Evolutionary conservation across 78 protist species (phyloP).

Genomic region (Speleostelium caveatum): DNA sequence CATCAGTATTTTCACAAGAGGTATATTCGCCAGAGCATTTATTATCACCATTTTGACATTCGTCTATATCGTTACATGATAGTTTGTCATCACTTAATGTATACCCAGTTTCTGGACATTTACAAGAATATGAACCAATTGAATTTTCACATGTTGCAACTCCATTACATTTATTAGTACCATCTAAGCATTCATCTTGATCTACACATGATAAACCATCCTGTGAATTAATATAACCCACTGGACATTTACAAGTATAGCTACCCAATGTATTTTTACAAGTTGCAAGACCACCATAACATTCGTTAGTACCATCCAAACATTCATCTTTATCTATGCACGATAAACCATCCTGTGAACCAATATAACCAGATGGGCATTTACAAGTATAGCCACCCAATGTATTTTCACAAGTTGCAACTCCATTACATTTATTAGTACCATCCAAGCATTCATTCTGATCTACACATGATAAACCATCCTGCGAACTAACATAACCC

Average conservation of each 20-base stretch:
- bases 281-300: not conserved
- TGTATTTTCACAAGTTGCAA: not conserved
- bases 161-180: too few relatives aligned
- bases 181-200: not conserved
- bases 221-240: not conserved
- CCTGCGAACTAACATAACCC: not conserved
- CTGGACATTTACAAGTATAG: not conserved
- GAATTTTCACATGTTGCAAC: too few relatives aligned
- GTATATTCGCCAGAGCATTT: not conserved
- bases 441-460: not conserved
- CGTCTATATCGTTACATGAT: slow-evolving; percentile 3
- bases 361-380: not conserved
- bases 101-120: too few relatives aligned
- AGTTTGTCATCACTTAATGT: not conserved
- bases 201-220: not conserved
- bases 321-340: slow-evolving; percentile 13
- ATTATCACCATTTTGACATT: not conserved
- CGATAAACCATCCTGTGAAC: not conserved
- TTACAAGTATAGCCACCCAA: not conserved
- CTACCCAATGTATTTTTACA: slow-evolving; percentile 8
- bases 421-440: not conserved
- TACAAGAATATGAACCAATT: too few relatives aligned
- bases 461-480: not conserved
- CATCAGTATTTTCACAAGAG: not conserved
- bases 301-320: not conserved